Evolutionary conservation across 257 asterid species (phyloP), one percentile per base, ranked within the genome.

Genomic region (Solanum corneliomulleri): DNA sequence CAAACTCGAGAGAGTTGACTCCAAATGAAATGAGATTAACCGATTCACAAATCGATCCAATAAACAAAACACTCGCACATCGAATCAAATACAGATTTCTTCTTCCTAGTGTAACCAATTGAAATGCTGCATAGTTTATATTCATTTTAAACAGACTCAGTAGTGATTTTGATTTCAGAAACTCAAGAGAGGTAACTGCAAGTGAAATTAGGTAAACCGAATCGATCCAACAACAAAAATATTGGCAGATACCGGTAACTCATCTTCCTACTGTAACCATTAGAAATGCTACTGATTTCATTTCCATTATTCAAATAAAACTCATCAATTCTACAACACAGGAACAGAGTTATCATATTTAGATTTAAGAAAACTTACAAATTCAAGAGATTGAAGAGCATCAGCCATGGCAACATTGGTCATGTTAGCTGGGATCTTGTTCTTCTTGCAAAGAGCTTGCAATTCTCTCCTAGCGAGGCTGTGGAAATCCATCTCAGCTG

Each of bases 371-470:
- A 3, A 11, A 89, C 94, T 86, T 85, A 96, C 99, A 12, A 85
- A 56, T n/a, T 89, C 82, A 29, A 95, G 98, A 87, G 95, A 86
- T 37, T 85, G 87, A 89, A 96, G 97, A 74, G 98, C 91, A 6
- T 93, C 93, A 13, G 91, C 93, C 99, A 96, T 95, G 52, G 97
- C 93, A 1, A 93, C 90, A 89, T 95, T 96, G 20, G 99, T 91
- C 11, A 90, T 25, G 89, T 94, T 96, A 27, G 98, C 98, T 2
- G 96, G 97, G 87, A 95, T 93, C 60, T 92, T 92, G 90, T 95
- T 94, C 93, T 69, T 92, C 95, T 96, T 96, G 95, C 97, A 96
- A 21, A 96, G 93, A 23, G 92, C 85, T 88, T 95, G 99, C 90
- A 96, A 91, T 83, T 94, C 93, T 91, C 93, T 95, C 92, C 99